Evolutionary conservation across 352 stramenopile species (phyloP), one percentile per base, ranked within the genome.

Genomic region (Globisporangium solare): DNA sequence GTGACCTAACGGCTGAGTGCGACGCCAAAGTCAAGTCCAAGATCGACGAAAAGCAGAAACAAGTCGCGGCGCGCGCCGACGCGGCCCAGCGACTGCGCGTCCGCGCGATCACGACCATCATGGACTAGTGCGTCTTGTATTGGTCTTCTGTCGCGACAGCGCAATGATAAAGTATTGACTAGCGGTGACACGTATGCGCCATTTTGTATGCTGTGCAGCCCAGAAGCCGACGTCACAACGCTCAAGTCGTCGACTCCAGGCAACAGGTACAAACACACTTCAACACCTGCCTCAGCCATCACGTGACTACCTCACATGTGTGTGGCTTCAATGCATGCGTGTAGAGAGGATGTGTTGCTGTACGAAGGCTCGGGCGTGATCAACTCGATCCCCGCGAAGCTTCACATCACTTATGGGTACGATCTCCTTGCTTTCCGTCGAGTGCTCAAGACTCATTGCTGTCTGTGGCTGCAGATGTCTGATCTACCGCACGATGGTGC

Each of bases 341-440:
- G 27, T 35, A 83, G 79, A 45, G 71, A 71, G n/a, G 86, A 88
- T 47, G 83, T 91, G 40, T 54, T 94, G 40, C 68, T 94, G 7
- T 92, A 92, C 55, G 84, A 94, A 48, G 71, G 74, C n/a, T 79
- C 80, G 22, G 87, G 79, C 54, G 73, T 94, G 31, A 51, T 89
- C 27, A 92, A 89, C 47, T 84, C 69, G 14, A 73, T 85, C 47
- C 84, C 84, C 46, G 70, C 76, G 14, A 86, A 75, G 40, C 68
- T 94, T 13, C 73, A 90, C 51, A 71, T 94, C 49, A 91, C 84
- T 0, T 92, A 81, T 58, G 77, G 80, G 83, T 92, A 71, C 60
- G 70, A 49, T 40, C 1, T 6, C 8, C 1, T 12, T 49, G 37
- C 27, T 15, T 43, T 22, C 5, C 1, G 27, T 35, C 7, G 5